Base-by-base conservation (phyloP, 1,284 basidiomycete species). In the Ceratobasidium papillatum region DNA sequence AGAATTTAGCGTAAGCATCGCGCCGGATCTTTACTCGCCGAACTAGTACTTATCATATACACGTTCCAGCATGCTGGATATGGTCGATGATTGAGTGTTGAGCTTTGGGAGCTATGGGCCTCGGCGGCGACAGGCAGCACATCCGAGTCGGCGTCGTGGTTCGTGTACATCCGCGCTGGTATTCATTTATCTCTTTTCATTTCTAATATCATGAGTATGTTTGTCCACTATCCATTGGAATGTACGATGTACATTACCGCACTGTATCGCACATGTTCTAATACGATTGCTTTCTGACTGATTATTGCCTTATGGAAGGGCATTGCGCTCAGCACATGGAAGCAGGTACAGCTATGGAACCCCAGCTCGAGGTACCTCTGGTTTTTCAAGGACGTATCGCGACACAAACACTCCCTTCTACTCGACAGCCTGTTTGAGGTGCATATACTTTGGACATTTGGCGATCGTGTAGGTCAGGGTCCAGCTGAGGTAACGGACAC, bases 401-500 rank as follows among this genome's bases (percentile, higher is more conserved):
- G 52, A 11, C 7, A 9, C 14, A 19, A 22, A 51, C 47, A 22
- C 19, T 51, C n/a, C 5, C n/a, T 17, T 17, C 9, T 9, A 22
- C 17, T 54, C 51, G 27, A 19, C 9, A 54, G 51, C 25, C 36
- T 9, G 56, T n/a, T 64, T 8, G 2, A 54, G 22, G 25, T 36
- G 51, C 34, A 68, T 56, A 56, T 30, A 68, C 51, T 22, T 36
- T 11, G n/a, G 9, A 25, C 32, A 19, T 59, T 38, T 38, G 30
- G 56, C 3, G 27, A 45, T 27, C 22, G 59, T n/a, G n/a, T n/a
- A 30, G n/a, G 38, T 71, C 66, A 71, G 66, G 66, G 66, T 71
- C 54, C 54, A 30, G 66, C 52, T 71, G 66, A 71, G 34, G 66
- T 71, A 71, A 71, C 38, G 66, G 66, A 58, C 66, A 71, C 66